phyloP scores from a whole-genome alignment of 768 basidiomycete genomes.

The Hebeloma cylindrosporum region DNA sequence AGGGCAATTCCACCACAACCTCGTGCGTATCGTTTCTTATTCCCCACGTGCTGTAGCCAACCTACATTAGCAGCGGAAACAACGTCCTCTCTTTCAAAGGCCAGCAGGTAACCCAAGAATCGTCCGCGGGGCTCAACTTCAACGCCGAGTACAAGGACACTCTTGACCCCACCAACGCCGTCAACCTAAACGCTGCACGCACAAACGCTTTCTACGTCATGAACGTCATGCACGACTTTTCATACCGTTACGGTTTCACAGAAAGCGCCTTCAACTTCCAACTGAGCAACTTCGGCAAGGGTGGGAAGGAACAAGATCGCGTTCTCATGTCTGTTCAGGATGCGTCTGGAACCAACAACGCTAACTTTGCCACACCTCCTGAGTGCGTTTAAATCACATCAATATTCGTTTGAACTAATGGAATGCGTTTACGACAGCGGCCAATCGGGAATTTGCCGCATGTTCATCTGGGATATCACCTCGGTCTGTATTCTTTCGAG shows the following conservation, averaged over 20 bases:
- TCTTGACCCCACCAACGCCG: conserved; percentile 34
- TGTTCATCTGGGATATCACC: conserved; percentile 28
- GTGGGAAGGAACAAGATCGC: conserved; percentile 51
- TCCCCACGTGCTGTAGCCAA: not conserved
- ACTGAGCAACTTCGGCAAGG: conserved; percentile 52
- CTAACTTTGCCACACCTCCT: conserved; percentile 43
- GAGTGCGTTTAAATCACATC: conserved; percentile 30
- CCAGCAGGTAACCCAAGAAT: not conserved
- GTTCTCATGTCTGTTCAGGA: conserved; percentile 57
- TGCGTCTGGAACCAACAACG: conserved; percentile 44
- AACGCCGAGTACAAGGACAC: conserved; percentile 31
- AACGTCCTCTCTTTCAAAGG: conserved; percentile 34
- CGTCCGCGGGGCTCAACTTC: conserved; percentile 32
- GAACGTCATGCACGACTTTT: conserved; percentile 54
- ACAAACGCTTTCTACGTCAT: conserved; percentile 55
- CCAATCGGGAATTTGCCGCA: conserved; percentile 34
- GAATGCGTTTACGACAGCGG: conserved; percentile 24
- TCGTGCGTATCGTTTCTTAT: conserved; percentile 3
- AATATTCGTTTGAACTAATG: not conserved
- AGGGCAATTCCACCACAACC: conserved; percentile 12
- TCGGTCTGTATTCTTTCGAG: conserved; percentile 13
- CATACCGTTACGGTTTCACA: conserved; percentile 47
- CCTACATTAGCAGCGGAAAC: conserved; percentile 29
- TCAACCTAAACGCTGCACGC: conserved; percentile 49
- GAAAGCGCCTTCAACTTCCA: conserved; percentile 53